These are phyloP conservation scores for Agrostemma githago DNA, from an alignment of 148 eudicot species.

Conservation along the genomic window DNA sequence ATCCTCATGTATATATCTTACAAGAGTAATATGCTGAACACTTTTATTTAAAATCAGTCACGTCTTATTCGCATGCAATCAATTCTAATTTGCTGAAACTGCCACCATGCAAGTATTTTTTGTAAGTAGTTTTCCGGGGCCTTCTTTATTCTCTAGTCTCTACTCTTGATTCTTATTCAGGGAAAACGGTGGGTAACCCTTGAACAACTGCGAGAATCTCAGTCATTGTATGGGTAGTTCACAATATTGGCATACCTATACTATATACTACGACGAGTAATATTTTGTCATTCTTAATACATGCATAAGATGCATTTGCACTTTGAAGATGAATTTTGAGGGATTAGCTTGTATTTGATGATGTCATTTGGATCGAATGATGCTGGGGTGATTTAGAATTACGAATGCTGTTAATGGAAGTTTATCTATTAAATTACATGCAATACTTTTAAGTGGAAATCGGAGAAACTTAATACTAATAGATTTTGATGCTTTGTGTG, in stretches of 20 bases:
- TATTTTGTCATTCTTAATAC: neutral
- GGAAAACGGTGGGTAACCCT: conserved; percentile 2
- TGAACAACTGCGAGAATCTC: neutral
- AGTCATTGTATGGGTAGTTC: neutral
- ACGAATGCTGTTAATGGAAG: too few relatives aligned
- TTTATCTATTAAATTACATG: too few relatives aligned
- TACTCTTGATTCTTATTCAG: neutral
- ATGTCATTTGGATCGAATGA: neutral
- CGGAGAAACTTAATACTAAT: too few relatives aligned
- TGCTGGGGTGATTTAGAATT: too few relatives aligned
- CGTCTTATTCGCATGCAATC: neutral
- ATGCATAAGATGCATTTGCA: neutral
- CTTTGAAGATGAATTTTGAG: neutral
- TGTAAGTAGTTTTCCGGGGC: neutral
- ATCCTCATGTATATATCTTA: neutral
- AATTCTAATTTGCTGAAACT: neutral
- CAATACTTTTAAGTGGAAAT: too few relatives aligned
- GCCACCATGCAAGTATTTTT: neutral
- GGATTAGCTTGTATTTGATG: neutral
- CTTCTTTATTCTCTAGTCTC: neutral
- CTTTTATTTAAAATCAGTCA: neutral
- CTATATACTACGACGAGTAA: neutral
- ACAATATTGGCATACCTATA: neutral
- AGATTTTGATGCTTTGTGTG: conserved; percentile 12
- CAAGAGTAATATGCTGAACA: neutral